phyloP scores from a whole-genome alignment of 2,329 filamentous ascomycete genomes.

The Keithomyces neogunnii region DNA sequence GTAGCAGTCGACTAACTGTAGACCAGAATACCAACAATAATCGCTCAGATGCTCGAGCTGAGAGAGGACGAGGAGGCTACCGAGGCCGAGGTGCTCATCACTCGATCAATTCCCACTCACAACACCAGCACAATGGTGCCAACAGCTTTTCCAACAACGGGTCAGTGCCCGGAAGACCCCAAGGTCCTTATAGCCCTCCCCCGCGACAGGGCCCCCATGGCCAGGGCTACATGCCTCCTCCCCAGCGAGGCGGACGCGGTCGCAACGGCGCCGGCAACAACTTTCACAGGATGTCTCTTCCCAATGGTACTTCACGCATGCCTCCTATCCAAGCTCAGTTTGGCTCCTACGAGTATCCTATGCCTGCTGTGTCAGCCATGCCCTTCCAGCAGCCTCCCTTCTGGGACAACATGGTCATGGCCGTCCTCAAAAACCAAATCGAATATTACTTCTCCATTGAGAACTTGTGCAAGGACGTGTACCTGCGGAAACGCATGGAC shows the following conservation, averaged over 20 bases:
- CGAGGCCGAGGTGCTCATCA: conserved; percentile 38
- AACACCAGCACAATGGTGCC: conserved; percentile 21
- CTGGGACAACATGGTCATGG: conserved; percentile 41
- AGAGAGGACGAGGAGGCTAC: conserved; percentile 35
- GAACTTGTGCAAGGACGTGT: conserved; percentile 90
- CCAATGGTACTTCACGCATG: conserved; percentile 26
- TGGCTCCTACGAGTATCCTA: conserved; percentile 29
- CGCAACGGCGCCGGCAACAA: conserved; percentile 23
- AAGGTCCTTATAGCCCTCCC: conserved; percentile 36
- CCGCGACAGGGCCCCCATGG: conserved; percentile 30
- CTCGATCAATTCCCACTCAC: conserved; percentile 24
- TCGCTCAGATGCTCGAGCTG: conserved; percentile 29
- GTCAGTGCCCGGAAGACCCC: conserved; percentile 22
- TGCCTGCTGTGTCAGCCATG: conserved; percentile 29
- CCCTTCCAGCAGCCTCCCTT: conserved; percentile 32
- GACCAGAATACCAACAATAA: conserved; percentile 14
- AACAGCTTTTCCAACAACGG: conserved; percentile 27
- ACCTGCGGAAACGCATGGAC: conserved; percentile 85
- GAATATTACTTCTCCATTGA: conserved; percentile 98
- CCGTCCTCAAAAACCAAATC: conserved; percentile 43
- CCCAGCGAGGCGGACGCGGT: conserved; percentile 26
- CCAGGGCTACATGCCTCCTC: conserved; percentile 22
- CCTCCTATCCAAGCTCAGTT: conserved; percentile 28
- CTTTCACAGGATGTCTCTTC: conserved; percentile 31
- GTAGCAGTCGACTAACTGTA: not conserved